phyloP scores from a whole-genome alignment of 2,329 filamentous ascomycete genomes.

The Ustulina deusta region DNA sequence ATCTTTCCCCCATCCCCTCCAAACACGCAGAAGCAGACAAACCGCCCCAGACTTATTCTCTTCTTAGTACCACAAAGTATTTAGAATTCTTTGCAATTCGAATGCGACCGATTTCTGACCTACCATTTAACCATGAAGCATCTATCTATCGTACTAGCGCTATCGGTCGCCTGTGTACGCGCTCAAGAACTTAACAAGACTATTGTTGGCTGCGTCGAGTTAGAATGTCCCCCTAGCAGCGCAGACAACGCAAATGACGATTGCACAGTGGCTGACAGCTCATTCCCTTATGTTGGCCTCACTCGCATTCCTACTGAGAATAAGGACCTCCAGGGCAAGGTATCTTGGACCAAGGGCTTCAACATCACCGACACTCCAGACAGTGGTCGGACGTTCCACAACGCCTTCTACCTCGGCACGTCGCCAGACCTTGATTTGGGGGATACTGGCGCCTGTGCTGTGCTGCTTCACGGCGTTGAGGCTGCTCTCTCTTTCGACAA shows the following conservation, averaged over 20 bases:
- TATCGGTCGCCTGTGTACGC: constrained; percentile 19
- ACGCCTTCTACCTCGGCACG: constrained; percentile 41
- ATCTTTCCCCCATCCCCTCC: neutral
- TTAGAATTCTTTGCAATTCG: too few species aligned
- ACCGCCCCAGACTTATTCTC: neutral
- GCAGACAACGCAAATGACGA: constrained; percentile 38
- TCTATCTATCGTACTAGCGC: constrained; percentile 1
- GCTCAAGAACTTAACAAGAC: constrained; percentile 41
- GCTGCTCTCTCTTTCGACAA: constrained; percentile 24
- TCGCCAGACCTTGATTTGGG: constrained; percentile 34
- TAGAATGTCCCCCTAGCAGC: constrained; percentile 41
- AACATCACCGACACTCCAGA: constrained; percentile 3
- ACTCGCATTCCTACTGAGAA: constrained; percentile 35
- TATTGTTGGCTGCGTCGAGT: constrained; percentile 44
- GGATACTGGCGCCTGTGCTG: constrained; percentile 40
- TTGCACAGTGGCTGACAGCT: constrained; percentile 42
- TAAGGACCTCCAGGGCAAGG: constrained; percentile 29
- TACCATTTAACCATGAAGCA: constrained; percentile 13
- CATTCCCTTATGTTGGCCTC: constrained; percentile 40
- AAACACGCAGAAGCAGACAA: neutral
- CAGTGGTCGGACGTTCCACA: constrained; percentile 31
- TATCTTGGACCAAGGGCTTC: constrained; percentile 45
- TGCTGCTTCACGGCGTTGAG: constrained; percentile 41
- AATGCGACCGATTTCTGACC: neutral
- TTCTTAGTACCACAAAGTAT: neutral